phyloP scores from a whole-genome alignment of 352 stramenopile genomes.

The Phytophthora boehmeriae region DNA sequence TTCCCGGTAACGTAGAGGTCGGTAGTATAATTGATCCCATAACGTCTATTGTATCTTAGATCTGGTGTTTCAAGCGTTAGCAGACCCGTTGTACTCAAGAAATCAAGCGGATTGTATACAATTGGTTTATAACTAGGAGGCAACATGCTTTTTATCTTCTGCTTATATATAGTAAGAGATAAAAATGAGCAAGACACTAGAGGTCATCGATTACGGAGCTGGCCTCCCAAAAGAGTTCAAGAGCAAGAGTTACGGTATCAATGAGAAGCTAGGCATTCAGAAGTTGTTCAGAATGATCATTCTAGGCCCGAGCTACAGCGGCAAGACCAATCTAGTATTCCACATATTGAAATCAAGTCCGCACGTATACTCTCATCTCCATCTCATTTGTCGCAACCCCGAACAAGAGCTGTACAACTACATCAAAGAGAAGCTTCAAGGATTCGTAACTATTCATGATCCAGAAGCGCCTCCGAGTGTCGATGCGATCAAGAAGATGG shows the following conservation, averaged over 20 bases:
- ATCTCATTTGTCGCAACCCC: no score
- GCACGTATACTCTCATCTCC: no score
- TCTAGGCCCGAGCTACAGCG: not conserved
- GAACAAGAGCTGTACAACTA: no score
- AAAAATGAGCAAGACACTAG: no score
- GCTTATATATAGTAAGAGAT: not conserved
- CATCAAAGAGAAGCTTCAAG: not conserved
- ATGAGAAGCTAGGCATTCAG: conserved; percentile 1
- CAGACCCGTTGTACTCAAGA: not conserved
- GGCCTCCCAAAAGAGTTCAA: conserved; percentile 3
- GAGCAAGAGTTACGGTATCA: not conserved
- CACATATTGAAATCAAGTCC: no score
- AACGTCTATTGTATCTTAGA: conserved; percentile 3
- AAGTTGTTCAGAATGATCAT: conserved; percentile 4
- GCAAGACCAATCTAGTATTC: no score
- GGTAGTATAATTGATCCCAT: conserved; percentile 2
- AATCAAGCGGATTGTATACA: conserved; percentile 6
- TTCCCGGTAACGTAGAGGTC: conserved; percentile 1
- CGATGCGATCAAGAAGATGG: not conserved
- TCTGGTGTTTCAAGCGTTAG: conserved; percentile 1
- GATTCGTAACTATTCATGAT: not conserved
- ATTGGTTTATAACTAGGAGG: conserved; percentile 1
- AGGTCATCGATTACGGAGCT: not conserved
- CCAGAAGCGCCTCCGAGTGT: not conserved
- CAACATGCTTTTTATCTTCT: not conserved